Conservation (phyloP, 2,329 filamentous ascomycete genomes). For the Claviceps sp. region DNA sequence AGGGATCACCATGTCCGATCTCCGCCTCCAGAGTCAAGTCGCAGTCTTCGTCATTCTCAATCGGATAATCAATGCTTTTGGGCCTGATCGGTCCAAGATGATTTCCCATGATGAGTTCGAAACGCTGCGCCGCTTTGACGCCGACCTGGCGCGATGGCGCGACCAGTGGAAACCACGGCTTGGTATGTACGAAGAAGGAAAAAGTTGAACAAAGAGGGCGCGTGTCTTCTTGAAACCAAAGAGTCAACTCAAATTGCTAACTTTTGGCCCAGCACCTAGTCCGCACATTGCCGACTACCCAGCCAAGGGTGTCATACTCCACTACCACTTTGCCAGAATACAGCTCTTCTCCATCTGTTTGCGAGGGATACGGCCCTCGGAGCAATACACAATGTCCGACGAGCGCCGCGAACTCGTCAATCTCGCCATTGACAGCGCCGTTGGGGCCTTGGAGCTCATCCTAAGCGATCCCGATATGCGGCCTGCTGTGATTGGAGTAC, state of each 20-base stretch:
- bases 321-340: conserved; percentile 37
- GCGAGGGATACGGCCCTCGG: conserved; percentile 17
- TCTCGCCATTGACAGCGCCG: conserved; percentile 24
- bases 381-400: conserved; percentile 28
- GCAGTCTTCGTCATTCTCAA: conserved; percentile 46
- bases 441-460: conserved; percentile 16
- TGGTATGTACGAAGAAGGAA: conserved; percentile 10
- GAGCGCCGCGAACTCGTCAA: conserved; percentile 30
- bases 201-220: neutral
- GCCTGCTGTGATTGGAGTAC: conserved; percentile 17
- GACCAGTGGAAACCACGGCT: conserved; percentile 22
- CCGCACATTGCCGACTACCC: conserved; percentile 34
- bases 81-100: conserved; percentile 34
- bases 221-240: neutral
- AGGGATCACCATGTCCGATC: conserved; percentile 38
- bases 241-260: neutral
- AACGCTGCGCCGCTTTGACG: conserved; percentile 13
- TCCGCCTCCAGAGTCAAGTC: conserved; percentile 45
- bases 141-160: conserved; percentile 22
- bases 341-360: conserved; percentile 36
- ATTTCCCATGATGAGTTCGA: conserved; percentile 21
- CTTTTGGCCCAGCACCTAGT: conserved; percentile 23
- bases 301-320: conserved; percentile 33
- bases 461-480: conserved; percentile 19
- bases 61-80: conserved; percentile 44